phyloP scores from a whole-genome alignment of 495 filamentous ascomycete species.

The Penicillium roqueforti region DNA sequence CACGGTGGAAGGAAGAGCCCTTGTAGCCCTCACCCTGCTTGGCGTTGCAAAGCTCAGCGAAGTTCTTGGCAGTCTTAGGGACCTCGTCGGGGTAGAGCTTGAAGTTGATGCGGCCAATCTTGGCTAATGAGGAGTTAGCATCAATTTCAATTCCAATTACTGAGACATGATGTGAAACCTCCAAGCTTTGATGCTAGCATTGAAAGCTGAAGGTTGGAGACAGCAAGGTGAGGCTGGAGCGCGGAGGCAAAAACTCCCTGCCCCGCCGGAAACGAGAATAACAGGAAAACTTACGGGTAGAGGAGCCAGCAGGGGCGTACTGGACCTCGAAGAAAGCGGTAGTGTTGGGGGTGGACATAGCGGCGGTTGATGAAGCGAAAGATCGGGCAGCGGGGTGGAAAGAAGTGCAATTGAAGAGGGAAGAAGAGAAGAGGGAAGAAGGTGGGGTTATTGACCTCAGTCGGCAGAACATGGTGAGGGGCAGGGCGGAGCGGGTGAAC shows the following conservation, averaged over 20 bases:
- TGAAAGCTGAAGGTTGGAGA: not conserved
- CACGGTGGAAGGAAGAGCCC: slow-evolving; percentile 86
- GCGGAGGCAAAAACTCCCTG: slow-evolving; percentile 10
- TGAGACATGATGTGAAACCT: not conserved
- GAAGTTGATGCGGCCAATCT: slow-evolving; percentile 81
- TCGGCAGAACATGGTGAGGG: slow-evolving; percentile 51
- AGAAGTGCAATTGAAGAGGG: slow-evolving; percentile 44
- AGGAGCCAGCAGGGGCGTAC: slow-evolving; percentile 53
- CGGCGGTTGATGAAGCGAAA: slow-evolving; percentile 57
- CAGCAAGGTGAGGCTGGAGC: slow-evolving; percentile 3
- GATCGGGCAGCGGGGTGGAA: slow-evolving; percentile 44
- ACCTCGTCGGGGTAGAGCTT: slow-evolving; percentile 81
- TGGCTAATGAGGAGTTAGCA: slow-evolving; percentile 47
- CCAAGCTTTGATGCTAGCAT: not conserved
- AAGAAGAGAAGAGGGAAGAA: slow-evolving; percentile 45
- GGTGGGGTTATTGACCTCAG: slow-evolving; percentile 48
- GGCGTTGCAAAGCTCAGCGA: slow-evolving; percentile 90
- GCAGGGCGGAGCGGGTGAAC: slow-evolving; percentile 37
- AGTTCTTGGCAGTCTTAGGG: slow-evolving; percentile 94
- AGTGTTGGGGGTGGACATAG: slow-evolving; percentile 57
- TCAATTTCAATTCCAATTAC: slow-evolving; percentile 3
- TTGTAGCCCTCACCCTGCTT: slow-evolving; percentile 89
- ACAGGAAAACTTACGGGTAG: slow-evolving; percentile 54
- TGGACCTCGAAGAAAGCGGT: slow-evolving; percentile 64
- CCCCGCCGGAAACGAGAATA: slow-evolving; percentile 14